A percentile compares a stretch with the other conserved stretches of the same genome.
These are phyloP conservation scores for Hymenoscyphus repandus DNA, from an alignment of 2,329 filamentous ascomycete genomes.

Conservation along the genomic window DNA sequence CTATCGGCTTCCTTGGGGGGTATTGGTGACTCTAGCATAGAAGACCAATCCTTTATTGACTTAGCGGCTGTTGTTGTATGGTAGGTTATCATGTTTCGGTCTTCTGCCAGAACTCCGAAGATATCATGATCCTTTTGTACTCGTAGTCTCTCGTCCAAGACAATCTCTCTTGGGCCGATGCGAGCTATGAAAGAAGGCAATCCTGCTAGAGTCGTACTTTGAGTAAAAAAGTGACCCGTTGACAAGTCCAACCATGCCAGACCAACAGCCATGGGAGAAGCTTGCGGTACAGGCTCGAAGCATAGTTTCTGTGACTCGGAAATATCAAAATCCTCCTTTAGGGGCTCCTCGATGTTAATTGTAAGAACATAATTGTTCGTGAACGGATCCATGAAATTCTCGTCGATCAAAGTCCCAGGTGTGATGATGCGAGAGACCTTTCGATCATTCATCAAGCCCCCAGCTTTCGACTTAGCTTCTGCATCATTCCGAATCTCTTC, in stretches of 20 bases:
- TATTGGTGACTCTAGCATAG: conserved; percentile 72
- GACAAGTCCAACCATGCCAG: conserved; percentile 93
- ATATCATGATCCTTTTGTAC: conserved; percentile 55
- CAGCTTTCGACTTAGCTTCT: conserved; percentile 64
- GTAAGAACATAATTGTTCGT: conserved; percentile 90
- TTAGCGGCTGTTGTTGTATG: conserved; percentile 41
- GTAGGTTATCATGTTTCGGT: conserved; percentile 72
- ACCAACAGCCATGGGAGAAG: conserved; percentile 48
- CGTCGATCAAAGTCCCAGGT: conserved; percentile 91
- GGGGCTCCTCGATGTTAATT: conserved; percentile 52
- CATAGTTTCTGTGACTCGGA: background rate
- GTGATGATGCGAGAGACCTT: conserved; percentile 84
- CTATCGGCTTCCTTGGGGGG: conserved; percentile 42
- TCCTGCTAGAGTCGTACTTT: conserved; percentile 63
- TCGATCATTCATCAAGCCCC: conserved; percentile 78
- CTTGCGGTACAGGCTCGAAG: conserved; percentile 27
- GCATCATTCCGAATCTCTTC: conserved; percentile 82
- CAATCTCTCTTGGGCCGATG: conserved; percentile 77
- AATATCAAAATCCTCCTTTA: conserved; percentile 15
- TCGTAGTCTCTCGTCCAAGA: conserved; percentile 64
- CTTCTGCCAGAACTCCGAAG: conserved; percentile 65
- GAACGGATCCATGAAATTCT: conserved; percentile 93
- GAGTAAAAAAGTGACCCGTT: conserved; percentile 89
- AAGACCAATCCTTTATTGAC: conserved; percentile 54
- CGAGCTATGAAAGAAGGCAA: conserved; percentile 78